Percentiles rank a stretch among this genome's conserved stretches.
Evolutionary conservation across 1,139 yeast genomes (phyloP).

Genomic region (Diutina sp.): DNA sequence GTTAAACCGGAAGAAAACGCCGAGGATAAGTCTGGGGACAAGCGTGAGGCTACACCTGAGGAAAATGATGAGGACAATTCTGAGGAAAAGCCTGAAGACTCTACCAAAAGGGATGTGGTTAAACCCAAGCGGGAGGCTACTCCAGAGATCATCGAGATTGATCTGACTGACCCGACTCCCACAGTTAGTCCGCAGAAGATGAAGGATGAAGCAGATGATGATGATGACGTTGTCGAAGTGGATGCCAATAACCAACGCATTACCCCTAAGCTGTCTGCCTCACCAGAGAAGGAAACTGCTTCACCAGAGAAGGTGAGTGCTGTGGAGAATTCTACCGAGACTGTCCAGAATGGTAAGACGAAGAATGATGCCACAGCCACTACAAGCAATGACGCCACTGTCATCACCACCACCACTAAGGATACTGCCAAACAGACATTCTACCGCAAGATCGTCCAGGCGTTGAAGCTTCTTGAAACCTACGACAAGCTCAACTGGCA

Average conservation of each 20-base stretch:
- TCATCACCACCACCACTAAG: not conserved
- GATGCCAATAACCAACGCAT: not conserved
- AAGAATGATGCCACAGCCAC: not conserved
- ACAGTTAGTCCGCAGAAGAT: not conserved
- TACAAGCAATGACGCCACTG: not conserved
- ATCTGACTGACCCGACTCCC: not conserved
- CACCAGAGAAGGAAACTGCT: not conserved
- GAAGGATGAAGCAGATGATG: not conserved
- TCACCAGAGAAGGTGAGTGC: too few relatives aligned
- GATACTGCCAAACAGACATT: not conserved
- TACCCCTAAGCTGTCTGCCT: too few relatives aligned
- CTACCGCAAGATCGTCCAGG: slow-evolving; percentile 10
- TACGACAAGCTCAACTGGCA: slow-evolving; percentile 87
- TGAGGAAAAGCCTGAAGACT: not conserved
- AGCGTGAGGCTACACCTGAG: not conserved
- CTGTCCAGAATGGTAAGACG: not conserved
- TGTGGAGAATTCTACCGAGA: not conserved
- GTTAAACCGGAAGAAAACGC: not conserved
- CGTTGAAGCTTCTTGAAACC: slow-evolving; percentile 25
- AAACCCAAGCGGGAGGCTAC: not conserved
- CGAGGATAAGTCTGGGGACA: not conserved
- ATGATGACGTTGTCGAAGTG: not conserved
- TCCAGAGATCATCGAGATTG: not conserved
- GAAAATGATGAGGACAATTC: not conserved
- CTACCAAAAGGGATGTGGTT: not conserved